Evolutionary conservation across 2,329 filamentous ascomycete species (phyloP), one percentile per base, ranked within the genome.

Genomic region (Cladobotryum protrusum): DNA sequence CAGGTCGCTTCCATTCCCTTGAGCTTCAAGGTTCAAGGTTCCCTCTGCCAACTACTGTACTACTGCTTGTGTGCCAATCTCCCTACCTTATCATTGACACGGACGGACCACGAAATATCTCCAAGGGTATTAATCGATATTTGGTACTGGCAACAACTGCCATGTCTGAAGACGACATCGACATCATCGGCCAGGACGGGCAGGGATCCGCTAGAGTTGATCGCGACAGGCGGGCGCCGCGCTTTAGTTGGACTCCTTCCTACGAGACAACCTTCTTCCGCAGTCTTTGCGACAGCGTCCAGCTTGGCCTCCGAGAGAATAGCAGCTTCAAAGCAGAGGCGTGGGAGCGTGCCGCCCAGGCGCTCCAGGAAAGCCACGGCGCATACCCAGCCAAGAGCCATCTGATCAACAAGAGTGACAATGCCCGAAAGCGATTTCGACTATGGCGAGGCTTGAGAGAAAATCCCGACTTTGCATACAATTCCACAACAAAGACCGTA

Each of bases 371-470:
- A 29, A 72, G 72, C 48, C 79, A 82, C 58, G 70, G 70, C 59
- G 77, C 78, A 42, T 79, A 72, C 54, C 77, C 78, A n/a, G 74
- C 78, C 54, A 82, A 82, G 66, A 76, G 72, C 57, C 79, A 82
- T 48, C 73, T 82, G 34, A 80, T 82, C 63, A 82, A 82, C 68
- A 82, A 82, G 67, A 79, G 77, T 55, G 79, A 82, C 65, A 82
- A 82, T 63, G 79, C 79, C 52, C 73, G 79, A 45, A 82, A 82
- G 63, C 77, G 79, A 58, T 82, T 82, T 54, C 76, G 79, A n/a
- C 67, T 82, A 47, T 82, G 79, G 79, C 67, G 79, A 15, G 77
- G 78, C 18, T 63, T 82, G 56, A 69, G 78, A 19, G 79, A 82
- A 60, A 73, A 82, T 51, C 73, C 76, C 2, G 75, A 78, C 12